Conservation (phyloP, 2,329 filamentous ascomycete genomes). For the Neodidymelliopsis sp. region DNA sequence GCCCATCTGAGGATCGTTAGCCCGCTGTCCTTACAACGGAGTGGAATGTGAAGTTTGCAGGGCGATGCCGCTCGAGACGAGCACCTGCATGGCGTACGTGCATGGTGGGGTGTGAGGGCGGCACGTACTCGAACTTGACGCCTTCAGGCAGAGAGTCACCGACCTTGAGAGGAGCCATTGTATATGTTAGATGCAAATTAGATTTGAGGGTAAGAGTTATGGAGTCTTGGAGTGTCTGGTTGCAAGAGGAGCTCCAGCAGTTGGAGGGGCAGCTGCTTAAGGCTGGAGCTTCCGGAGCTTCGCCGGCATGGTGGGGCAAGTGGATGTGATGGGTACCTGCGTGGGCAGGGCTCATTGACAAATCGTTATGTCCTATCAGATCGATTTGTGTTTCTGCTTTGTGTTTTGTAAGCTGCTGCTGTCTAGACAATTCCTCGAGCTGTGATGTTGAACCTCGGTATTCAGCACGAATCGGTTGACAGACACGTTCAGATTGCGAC, state of each 20-base stretch:
- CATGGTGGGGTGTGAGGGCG: conserved; percentile 2
- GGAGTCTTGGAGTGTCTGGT: background rate
- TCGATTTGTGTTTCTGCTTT: background rate
- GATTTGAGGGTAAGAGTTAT: background rate
- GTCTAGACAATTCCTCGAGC: conserved; percentile 4
- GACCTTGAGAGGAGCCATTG: conserved; percentile 74
- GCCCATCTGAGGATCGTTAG: conserved; percentile 66
- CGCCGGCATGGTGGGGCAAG: conserved; percentile 17
- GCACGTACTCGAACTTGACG: conserved; percentile 75
- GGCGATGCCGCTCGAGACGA: conserved; percentile 3
- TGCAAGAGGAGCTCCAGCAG: conserved; percentile 4
- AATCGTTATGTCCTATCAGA: conserved; percentile 19
- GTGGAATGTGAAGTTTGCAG: background rate
- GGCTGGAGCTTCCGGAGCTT: conserved; percentile 18
- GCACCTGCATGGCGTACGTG: conserved; percentile 4
- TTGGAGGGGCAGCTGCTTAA: conserved; percentile 23
- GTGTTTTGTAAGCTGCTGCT: conserved; percentile 13
- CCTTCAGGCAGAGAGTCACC: conserved; percentile 85
- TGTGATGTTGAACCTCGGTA: conserved; percentile 2
- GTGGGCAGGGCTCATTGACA: conserved; percentile 16
- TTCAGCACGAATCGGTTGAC: background rate
- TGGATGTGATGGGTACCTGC: conserved; percentile 16
- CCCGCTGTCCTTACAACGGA: background rate
- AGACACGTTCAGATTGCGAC: background rate
- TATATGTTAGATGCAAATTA: conserved; percentile 18